Conservation (phyloP, 2,329 filamentous ascomycete species). For the Calonectria multiphialidica region DNA sequence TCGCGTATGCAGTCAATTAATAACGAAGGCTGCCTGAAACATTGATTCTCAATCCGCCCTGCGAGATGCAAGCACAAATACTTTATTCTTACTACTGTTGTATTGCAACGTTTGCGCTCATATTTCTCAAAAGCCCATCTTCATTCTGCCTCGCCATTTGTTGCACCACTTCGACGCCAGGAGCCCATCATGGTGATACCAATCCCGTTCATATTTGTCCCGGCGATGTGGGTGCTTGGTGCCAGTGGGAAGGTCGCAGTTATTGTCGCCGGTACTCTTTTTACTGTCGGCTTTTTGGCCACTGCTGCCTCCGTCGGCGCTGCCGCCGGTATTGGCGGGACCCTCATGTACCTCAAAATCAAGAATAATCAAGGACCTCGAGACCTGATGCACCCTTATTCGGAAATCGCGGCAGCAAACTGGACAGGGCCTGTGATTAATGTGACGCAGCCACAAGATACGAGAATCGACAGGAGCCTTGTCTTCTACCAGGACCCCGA, state of each 20-base stretch:
- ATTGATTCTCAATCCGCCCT: no score
- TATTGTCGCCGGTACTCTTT: background rate
- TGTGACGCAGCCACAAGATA: background rate
- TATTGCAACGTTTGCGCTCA: no score
- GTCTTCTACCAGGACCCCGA: background rate
- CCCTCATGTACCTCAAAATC: background rate
- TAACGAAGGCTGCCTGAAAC: no score
- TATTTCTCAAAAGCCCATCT: no score
- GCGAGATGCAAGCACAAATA: no score
- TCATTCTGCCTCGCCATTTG: no score
- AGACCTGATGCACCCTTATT: background rate
- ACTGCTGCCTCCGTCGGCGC: background rate
- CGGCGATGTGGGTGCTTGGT: background rate
- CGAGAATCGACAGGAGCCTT: background rate
- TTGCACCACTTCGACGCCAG: no score
- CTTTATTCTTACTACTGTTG: no score
- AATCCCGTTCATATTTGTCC: no score
- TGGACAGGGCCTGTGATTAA: background rate
- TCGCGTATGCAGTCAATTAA: no score
- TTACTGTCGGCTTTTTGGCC: background rate
- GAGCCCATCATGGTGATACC: no score
- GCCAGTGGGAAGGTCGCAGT: background rate
- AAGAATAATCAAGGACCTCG: background rate
- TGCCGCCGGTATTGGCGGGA: background rate
- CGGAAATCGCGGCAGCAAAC: background rate